phyloP scores from a whole-genome alignment of 805 yeast species.

The Candida schatavii region DNA sequence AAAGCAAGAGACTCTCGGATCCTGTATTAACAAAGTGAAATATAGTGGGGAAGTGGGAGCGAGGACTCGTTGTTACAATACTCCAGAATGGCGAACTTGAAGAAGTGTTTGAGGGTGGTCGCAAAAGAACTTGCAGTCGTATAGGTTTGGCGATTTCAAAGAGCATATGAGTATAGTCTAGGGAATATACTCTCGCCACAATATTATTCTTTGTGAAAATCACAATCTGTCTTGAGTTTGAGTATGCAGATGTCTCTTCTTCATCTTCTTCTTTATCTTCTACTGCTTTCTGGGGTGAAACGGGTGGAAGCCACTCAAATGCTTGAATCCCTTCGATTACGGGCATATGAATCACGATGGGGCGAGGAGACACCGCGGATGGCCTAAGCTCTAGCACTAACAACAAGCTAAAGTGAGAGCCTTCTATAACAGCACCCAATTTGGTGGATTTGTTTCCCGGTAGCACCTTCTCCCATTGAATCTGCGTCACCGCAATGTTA shows the following conservation, averaged over 20 bases:
- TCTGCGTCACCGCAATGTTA: slow-evolving; percentile 7
- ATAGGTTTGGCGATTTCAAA: slow-evolving; percentile 34
- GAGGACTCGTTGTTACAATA: slow-evolving; percentile 18
- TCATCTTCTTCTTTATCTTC: no score
- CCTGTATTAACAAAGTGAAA: slow-evolving; percentile 34
- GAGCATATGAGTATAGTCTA: slow-evolving; percentile 32
- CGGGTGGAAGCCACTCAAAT: slow-evolving; percentile 35
- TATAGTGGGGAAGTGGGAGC: slow-evolving; percentile 13
- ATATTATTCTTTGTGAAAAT: slow-evolving; percentile 26
- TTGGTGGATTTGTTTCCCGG: slow-evolving; percentile 19
- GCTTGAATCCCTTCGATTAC: slow-evolving; percentile 26
- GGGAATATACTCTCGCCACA: slow-evolving; percentile 32
- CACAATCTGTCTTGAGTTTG: slow-evolving; percentile 31
- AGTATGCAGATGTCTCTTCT: slow-evolving; percentile 26
- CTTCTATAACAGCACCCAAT: slow-evolving; percentile 26
- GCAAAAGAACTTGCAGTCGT: slow-evolving; percentile 12
- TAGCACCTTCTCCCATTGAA: slow-evolving; percentile 23
- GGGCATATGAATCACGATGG: slow-evolving; percentile 31
- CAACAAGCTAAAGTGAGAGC: not conserved
- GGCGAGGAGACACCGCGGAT: slow-evolving; percentile 20
- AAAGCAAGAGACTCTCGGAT: slow-evolving; percentile 24
- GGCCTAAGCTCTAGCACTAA: not conserved
- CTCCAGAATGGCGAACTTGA: slow-evolving; percentile 21
- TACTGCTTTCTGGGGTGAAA: not conserved
- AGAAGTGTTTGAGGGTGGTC: slow-evolving; percentile 16